Evolutionary conservation across 495 filamentous ascomycete genomes (phyloP), one percentile per base, ranked within the genome.

Genomic region (Talaromyces thailandensis): DNA sequence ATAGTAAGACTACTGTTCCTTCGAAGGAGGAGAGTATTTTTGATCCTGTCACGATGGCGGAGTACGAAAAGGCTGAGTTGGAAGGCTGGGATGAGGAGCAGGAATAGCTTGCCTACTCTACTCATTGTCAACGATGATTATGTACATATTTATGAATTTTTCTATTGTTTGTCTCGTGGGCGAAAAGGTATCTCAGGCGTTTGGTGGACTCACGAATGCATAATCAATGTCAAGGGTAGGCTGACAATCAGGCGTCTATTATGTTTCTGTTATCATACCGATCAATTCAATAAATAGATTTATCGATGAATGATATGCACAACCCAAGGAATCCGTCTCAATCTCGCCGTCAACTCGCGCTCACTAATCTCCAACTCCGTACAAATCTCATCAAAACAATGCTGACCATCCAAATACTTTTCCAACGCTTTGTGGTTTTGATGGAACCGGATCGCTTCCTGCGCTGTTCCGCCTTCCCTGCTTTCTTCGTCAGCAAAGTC

Each of bases 341-440:
- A 65, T 62, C 77, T 71, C 53, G 65, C 69, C 62, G 78, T 78
- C 61, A 85, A 68, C 60, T 84, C 82, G 63, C 69, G 75, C 71
- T 86, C 83, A 63, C 82, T 81, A 37, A 84, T 73, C 69, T 81
- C 78, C 63, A 86, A 62, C 78, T 93, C 92, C 16, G 89, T 90
- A 67, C 91, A 93, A 63, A 96, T 93, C 81, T 96, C 87, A 76
- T 96, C 92, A 70, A 96, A 90, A 64, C 82, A 86, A 70, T 94
- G 91, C 67, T 81, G 84, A 0, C 92, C 92, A 73, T 96, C 91
- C 16, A 92, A 74, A 70, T 88, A 95, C 63, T 80, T 81, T 32
- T 81, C 79, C 66, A 96, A 67, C 14, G 65, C 67, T 64, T 70
- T 73, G 67, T 32, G 29, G 21, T 57, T 57, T 12, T 57, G 55